phyloP scores from a whole-genome alignment of 2,329 filamentous ascomycete species.

The Neofusicoccum sp. region DNA sequence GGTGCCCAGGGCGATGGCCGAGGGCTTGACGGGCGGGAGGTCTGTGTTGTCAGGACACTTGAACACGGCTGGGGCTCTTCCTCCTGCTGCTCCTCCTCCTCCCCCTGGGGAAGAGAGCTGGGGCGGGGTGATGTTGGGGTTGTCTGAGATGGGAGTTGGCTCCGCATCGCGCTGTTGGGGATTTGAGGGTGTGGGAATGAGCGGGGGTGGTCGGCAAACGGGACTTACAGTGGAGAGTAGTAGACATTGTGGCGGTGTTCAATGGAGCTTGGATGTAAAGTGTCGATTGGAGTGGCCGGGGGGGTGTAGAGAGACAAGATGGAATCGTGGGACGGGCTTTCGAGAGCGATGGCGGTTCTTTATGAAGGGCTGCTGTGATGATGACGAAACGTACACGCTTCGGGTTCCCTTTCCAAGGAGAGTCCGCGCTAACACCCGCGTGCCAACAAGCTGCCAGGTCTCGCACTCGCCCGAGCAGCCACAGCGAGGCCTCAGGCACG shows the following conservation, averaged over 20 bases:
- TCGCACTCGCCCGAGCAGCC: neutral
- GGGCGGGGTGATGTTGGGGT: neutral
- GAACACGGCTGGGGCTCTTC: neutral
- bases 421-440: neutral
- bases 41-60: constrained; percentile 45
- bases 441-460: neutral
- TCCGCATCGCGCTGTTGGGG: no score
- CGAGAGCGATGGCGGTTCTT: neutral
- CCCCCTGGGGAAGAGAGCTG: neutral
- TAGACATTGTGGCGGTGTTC: constrained; percentile 54
- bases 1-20: constrained; percentile 93
- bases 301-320: neutral
- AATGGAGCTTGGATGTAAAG: neutral
- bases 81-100: constrained; percentile 17
- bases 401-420: constrained; percentile 10
- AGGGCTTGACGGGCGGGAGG: constrained; percentile 89
- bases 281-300: neutral
- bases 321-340: neutral
- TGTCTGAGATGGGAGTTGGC: neutral
- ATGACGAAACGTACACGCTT: constrained; percentile 15
- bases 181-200: neutral
- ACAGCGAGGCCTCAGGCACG: neutral
- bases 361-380: constrained; percentile 11
- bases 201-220: neutral
- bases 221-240: constrained; percentile 61